Conservation (phyloP, 2,329 filamentous ascomycete genomes). For the Colletotrichum filicis region DNA sequence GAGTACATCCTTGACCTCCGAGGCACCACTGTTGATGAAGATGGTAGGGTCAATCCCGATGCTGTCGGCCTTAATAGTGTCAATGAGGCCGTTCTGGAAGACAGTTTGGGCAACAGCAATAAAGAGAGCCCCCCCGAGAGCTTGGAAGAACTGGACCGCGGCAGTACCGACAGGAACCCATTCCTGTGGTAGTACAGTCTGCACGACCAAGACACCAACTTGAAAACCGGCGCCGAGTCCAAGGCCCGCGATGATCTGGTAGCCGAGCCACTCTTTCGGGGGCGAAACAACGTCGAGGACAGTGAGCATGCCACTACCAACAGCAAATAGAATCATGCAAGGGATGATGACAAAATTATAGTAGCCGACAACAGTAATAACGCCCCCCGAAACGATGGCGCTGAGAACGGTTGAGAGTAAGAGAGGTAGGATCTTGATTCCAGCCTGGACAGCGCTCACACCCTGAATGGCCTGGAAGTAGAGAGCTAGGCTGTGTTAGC, state of each 20-base stretch:
- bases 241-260: conserved; percentile 65
- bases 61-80: conserved; percentile 44
- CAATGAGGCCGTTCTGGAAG: conserved; percentile 72
- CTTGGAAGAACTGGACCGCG: conserved; percentile 70
- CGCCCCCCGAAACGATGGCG: conserved; percentile 54
- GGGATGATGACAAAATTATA: conserved; percentile 53
- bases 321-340: conserved; percentile 51
- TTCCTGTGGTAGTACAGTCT: conserved; percentile 60
- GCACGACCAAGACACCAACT: conserved; percentile 59
- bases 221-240: conserved; percentile 63
- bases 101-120: conserved; percentile 74
- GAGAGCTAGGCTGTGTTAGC: conserved; percentile 47
- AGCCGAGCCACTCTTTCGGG: conserved; percentile 65
- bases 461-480: conserved; percentile 66
- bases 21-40: conserved; percentile 60
- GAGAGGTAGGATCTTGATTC: conserved; percentile 65
- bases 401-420: conserved; percentile 60
- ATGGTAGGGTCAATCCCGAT: conserved; percentile 56
- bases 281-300: conserved; percentile 60
- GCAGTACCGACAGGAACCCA: conserved; percentile 64
- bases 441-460: conserved; percentile 61
- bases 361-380: conserved; percentile 57
- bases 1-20: too few species aligned
- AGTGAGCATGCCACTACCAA: conserved; percentile 65
- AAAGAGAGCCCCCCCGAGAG: conserved; percentile 73